These are phyloP conservation scores for Dichotomopilus funicola DNA, from an alignment of 2,329 filamentous ascomycete species.

Conservation along the genomic window DNA sequence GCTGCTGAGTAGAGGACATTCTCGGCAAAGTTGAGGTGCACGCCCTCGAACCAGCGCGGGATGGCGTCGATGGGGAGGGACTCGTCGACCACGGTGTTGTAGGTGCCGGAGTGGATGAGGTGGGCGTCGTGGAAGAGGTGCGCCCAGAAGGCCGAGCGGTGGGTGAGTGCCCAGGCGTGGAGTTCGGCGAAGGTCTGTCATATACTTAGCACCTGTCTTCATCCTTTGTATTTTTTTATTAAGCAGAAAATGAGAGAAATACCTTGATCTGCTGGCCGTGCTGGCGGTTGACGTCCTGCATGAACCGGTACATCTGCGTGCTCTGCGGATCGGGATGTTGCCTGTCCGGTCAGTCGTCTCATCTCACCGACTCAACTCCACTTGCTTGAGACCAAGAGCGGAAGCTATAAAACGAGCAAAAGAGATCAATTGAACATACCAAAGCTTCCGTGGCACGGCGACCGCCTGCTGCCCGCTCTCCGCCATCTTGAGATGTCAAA, in stretches of 20 bases:
- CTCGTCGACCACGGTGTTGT: slow-evolving; percentile 60
- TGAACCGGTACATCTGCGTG: slow-evolving; percentile 62
- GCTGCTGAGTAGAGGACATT: slow-evolving; percentile 61
- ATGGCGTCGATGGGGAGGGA: slow-evolving; percentile 61
- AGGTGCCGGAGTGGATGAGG: slow-evolving; percentile 57
- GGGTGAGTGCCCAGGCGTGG: slow-evolving; percentile 60
- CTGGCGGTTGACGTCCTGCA: slow-evolving; percentile 56
- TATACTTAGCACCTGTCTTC: background rate
- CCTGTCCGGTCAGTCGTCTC: slow-evolving; percentile 24
- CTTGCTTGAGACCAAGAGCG: background rate
- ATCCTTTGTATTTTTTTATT: background rate
- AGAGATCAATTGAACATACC: slow-evolving; percentile 24
- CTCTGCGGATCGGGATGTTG: slow-evolving; percentile 55
- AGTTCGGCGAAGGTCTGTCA: slow-evolving; percentile 60
- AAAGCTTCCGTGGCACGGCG: slow-evolving; percentile 53
- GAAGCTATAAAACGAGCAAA: background rate
- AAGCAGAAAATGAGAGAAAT: background rate
- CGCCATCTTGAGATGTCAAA: slow-evolving; percentile 4
- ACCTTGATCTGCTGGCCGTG: slow-evolving; percentile 53
- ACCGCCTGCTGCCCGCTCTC: background rate
- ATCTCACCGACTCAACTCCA: background rate
- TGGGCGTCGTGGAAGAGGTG: slow-evolving; percentile 54
- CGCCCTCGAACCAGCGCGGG: slow-evolving; percentile 71
- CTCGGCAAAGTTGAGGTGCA: slow-evolving; percentile 71
- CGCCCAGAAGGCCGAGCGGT: slow-evolving; percentile 58